Conservation (phyloP, 441 rosid species). For the Melastoma candidum region DNA sequence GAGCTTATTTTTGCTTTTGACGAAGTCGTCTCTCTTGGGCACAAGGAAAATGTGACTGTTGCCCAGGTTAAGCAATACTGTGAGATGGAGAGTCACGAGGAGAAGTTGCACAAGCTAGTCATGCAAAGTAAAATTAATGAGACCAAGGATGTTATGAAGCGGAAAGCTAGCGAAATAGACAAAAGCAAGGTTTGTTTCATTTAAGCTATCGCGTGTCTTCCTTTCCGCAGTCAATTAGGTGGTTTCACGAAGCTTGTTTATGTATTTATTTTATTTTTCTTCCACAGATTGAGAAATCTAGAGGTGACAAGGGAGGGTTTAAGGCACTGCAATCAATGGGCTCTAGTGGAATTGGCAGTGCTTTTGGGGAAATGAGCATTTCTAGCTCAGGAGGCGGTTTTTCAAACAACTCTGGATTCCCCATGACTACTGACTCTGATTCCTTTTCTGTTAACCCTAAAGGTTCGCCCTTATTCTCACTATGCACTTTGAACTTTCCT, state of each 20-base stretch:
- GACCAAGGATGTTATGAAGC: conserved; percentile 94
- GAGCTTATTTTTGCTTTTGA: conserved; percentile 95
- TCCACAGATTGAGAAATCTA: conserved; percentile 85
- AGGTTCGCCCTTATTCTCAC: conserved; percentile 28
- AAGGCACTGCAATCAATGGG: conserved; percentile 70
- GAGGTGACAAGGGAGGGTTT: conserved; percentile 84
- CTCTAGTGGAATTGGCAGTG: conserved; percentile 75
- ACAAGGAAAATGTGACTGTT: conserved; percentile 94
- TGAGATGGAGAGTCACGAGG: conserved; percentile 99
- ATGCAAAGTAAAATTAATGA: conserved; percentile 97
- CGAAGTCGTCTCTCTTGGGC: conserved; percentile 97
- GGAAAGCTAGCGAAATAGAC: conserved; percentile 96
- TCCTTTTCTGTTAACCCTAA: conserved; percentile 56
- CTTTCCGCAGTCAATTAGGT: conserved; percentile 7
- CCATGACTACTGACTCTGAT: conserved; percentile 47
- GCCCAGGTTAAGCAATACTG: conserved; percentile 95
- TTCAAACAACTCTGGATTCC: conserved; percentile 65
- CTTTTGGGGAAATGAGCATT: conserved; percentile 74
- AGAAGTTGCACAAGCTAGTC: conserved; percentile 87
- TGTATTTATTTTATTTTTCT: no score
- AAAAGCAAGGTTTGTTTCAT: conserved; percentile 73
- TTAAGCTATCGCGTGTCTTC: no score
- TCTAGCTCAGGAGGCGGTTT: conserved; percentile 64
- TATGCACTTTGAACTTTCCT: no score
- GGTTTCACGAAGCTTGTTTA: not conserved